Conservation (phyloP, 257 asterid species). For the Knoxia roxburghii region DNA sequence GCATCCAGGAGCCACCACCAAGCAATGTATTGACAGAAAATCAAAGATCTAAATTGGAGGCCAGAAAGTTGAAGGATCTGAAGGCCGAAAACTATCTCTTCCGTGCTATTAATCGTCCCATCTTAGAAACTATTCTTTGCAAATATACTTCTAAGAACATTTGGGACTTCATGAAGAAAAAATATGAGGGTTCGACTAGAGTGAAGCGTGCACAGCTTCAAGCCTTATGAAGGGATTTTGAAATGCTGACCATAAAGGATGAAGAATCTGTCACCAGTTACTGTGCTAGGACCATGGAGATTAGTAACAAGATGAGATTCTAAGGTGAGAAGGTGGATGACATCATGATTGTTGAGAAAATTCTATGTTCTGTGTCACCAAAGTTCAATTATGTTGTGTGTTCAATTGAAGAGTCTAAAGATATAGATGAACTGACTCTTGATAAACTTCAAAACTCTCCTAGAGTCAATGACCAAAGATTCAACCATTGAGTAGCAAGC, state of each 20-base stretch:
- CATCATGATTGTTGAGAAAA: background rate
- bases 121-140: background rate
- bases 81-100: background rate
- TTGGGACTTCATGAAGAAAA: background rate
- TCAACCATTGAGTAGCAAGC: background rate
- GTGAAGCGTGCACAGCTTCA: slow-evolving; percentile 6
- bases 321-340: background rate
- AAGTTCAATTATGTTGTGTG: background rate
- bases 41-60: background rate
- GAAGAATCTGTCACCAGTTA: background rate
- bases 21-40: background rate
- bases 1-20: background rate
- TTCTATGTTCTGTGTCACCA: background rate
- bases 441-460: background rate
- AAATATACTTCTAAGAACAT: background rate
- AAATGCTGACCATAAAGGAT: background rate
- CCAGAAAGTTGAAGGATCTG: background rate
- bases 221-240: slow-evolving; percentile 3
- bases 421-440: background rate
- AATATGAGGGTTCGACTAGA: background rate
- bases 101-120: background rate
- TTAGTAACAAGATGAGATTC: background rate
- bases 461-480: background rate
- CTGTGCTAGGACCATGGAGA: slow-evolving; percentile 1
- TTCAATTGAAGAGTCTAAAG: background rate